Conservation (phyloP, 1,139 yeast species). For the Hansenula lynferdii region DNA sequence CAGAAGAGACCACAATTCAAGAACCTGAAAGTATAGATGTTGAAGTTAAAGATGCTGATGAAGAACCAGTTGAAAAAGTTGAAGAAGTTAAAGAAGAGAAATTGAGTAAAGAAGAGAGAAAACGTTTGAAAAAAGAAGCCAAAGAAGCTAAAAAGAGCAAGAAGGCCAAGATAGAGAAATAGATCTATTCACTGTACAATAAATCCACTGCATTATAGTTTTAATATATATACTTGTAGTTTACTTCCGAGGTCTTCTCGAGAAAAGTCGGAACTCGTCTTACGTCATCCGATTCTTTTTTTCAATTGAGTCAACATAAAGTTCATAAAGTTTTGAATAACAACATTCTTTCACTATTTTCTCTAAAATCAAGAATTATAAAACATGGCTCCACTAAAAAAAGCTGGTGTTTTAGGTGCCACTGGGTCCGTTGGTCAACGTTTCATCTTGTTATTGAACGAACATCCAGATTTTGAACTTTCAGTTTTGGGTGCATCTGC, state of each 20-base stretch:
- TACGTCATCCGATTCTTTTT: no score
- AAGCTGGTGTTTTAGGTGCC: conserved; percentile 89
- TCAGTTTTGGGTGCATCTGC: conserved; percentile 88
- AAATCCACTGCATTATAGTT: not conserved
- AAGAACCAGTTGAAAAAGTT: no score
- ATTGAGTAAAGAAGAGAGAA: conserved; percentile 19
- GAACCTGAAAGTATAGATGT: conserved; percentile 21
- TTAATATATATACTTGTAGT: not conserved
- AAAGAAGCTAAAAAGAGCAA: conserved; percentile 9
- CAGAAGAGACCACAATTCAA: conserved; percentile 11
- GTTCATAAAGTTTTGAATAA: no score
- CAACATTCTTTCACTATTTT: no score
- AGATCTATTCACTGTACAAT: not conserved
- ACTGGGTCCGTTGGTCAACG: conserved; percentile 98
- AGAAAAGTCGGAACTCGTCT: not conserved
- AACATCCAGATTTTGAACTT: conserved; percentile 88
- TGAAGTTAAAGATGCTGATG: conserved; percentile 24
- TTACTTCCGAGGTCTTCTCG: not conserved
- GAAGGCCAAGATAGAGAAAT: conserved; percentile 6
- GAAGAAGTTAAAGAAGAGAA: conserved; percentile 18
- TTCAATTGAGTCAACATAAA: no score
- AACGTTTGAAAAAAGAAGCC: conserved; percentile 8
- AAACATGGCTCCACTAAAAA: conserved; percentile 18
- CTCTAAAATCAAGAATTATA: no score
- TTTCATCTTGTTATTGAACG: conserved; percentile 74